Conservation (phyloP, 1,139 yeast species). For the Nakaseomyces glabratus region DNA sequence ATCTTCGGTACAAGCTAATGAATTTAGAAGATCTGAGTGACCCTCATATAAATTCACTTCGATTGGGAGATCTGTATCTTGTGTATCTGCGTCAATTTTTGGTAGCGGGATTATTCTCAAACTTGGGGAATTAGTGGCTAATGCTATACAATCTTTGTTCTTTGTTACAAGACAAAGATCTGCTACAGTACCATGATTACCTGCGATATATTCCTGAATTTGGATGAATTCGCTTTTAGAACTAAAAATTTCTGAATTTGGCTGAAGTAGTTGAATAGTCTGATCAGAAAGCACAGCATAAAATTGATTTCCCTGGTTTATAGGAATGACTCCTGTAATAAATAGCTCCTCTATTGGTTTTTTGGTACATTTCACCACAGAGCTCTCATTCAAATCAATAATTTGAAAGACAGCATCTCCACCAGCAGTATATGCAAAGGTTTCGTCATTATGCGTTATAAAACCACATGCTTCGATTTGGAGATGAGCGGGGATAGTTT, state of each 20-base stretch:
- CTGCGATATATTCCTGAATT: conserved; percentile 56
- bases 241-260: conserved; percentile 27
- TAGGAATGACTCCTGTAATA: conserved; percentile 47
- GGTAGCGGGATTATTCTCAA: conserved; percentile 58
- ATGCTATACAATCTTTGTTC: conserved; percentile 45
- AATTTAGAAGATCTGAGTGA: conserved; percentile 76
- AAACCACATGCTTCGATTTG: conserved; percentile 81
- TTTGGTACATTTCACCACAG: conserved; percentile 39
- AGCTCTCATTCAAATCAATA: conserved; percentile 42
- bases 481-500: conserved; percentile 65
- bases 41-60: conserved; percentile 65
- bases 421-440: conserved; percentile 68
- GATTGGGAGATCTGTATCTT: conserved; percentile 36
- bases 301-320: conserved; percentile 28
- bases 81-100: conserved; percentile 8
- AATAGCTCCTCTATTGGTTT: conserved; percentile 62
- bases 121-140: conserved; percentile 94
- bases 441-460: conserved; percentile 17
- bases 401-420: conserved; percentile 57
- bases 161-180: conserved; percentile 77
- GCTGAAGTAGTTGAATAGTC: conserved; percentile 52
- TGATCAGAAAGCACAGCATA: conserved; percentile 69
- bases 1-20: conserved; percentile 65
- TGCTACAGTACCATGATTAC: conserved; percentile 93
- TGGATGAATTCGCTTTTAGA: conserved; percentile 34